Percentiles rank a stretch among this genome's conserved stretches.
Conservation (phyloP, 306 rosid genomes). For the Carpinus viminea region DNA sequence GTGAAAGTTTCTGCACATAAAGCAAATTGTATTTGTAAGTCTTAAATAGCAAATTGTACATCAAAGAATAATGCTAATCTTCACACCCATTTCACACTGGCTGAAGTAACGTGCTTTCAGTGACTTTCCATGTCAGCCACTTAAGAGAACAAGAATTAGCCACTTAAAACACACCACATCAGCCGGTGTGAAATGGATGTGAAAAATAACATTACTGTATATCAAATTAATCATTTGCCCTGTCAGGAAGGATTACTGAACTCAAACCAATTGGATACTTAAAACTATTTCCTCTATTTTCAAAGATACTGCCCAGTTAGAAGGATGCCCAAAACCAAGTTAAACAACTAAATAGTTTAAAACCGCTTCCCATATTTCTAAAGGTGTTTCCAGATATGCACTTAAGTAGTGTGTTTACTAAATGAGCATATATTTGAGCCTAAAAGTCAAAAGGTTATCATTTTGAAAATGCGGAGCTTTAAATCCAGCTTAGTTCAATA, state of each 20-base stretch:
- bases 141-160: too few species aligned
- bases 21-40: conserved; percentile 5
- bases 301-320: neutral
- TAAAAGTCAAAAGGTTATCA: neutral
- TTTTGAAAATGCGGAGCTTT: neutral
- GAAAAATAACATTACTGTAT: too few species aligned
- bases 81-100: too few species aligned
- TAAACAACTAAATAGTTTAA: neutral
- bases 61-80: neutral
- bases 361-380: neutral
- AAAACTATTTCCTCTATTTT: neutral
- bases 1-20: conserved; percentile 65
- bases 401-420: neutral
- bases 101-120: too few species aligned
- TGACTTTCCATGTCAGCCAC: too few species aligned
- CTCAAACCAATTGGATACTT: neutral
- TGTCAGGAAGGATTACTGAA: neutral
- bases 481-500: neutral
- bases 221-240: neutral
- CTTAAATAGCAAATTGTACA: neutral
- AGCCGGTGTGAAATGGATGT: too few species aligned
- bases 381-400: neutral
- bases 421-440: neutral
- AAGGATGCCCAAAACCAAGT: neutral
- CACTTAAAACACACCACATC: too few species aligned